Evolutionary conservation across 495 filamentous ascomycete species (phyloP), one percentile per base, ranked within the genome.

Genomic region (Hypoxylon intermedium): DNA sequence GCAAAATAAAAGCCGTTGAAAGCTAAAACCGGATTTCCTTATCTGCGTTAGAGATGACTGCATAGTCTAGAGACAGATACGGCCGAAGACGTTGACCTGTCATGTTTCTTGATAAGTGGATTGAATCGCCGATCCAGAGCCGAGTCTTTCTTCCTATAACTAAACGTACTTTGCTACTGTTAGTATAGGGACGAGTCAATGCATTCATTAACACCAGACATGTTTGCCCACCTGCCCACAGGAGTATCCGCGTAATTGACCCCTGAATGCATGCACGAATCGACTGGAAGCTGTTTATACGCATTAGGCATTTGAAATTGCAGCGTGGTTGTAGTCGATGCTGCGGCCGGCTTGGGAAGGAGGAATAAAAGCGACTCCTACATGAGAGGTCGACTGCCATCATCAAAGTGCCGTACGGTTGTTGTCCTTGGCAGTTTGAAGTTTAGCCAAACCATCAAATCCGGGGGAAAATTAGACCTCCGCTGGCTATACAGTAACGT

Each of bases 401-500:
- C 24, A 55, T 23, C 38, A 60, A 65, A 65, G 50, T 65, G 62
- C 62, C 62, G 62, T 65, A 51, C 30, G 38, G 44, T 7, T 34
- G 46, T 46, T 44, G 56, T 53, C 62, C 62, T 65, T 65, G 62
- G 62, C 62, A 53, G 62, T 65, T 65, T 65, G 62, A 65, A 60
- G 56, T 65, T 65, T 65, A 65, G 62, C 62, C 62, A 65, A 56
- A 60, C 62, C 45, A 44, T 51, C 62, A 65, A 56, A 65, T 65
- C 62, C 43, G 51, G 62, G 49, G 54, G 11, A 51, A 53, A 65
- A 65, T 60, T 37, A 65, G 45, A 65, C 55, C 50, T 65, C 56
- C 45, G 40, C 45, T 30, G 38, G 44, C 30, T 51, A 55, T 55
- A 65, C 51, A 45, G 62, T 60, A 65, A 65, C 62, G 62, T 65